phyloP scores from a whole-genome alignment of 495 filamentous ascomycete genomes.

The Niebla homalea region DNA sequence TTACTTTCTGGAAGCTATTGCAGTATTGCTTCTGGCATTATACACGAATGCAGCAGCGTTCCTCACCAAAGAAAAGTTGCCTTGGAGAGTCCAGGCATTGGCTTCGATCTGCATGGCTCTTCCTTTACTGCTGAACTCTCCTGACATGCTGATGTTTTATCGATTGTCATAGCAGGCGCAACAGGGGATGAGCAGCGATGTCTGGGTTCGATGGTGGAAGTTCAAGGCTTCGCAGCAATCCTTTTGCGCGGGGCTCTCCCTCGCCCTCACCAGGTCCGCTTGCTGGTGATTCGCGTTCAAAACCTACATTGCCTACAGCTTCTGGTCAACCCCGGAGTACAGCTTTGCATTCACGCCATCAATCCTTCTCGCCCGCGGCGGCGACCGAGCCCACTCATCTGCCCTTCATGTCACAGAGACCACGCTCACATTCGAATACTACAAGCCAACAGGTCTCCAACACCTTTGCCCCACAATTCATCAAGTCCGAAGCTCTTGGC shows the following conservation, averaged over 20 bases:
- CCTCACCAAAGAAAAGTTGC: background rate
- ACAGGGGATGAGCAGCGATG: constrained; percentile 1
- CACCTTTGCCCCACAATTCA: constrained; percentile 93
- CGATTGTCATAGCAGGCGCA: background rate
- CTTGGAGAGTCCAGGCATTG: background rate
- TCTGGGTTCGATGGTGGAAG: constrained; percentile 22
- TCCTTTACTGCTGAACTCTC: no score
- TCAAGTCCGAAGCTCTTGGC: constrained; percentile 66
- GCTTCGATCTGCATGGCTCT: no score
- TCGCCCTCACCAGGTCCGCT: constrained; percentile 48
- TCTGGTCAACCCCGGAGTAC: constrained; percentile 28
- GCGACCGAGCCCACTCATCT: constrained; percentile 10
- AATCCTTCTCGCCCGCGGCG: constrained; percentile 40
- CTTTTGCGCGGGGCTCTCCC: constrained; percentile 51
- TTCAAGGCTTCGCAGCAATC: constrained; percentile 57
- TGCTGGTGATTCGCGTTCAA: constrained; percentile 44
- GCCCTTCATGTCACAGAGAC: constrained; percentile 27
- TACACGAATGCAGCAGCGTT: background rate
- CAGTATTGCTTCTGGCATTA: background rate
- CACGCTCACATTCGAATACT: constrained; percentile 49
- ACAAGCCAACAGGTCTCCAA: constrained; percentile 40
- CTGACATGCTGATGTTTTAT: background rate
- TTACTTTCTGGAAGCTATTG: constrained; percentile 2
- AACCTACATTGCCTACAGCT: constrained; percentile 56
- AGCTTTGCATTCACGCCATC: constrained; percentile 41